Evolutionary conservation across 768 basidiomycete species (phyloP), one percentile per base, ranked within the genome.

Genomic region (Suillus fuscotomentosus): DNA sequence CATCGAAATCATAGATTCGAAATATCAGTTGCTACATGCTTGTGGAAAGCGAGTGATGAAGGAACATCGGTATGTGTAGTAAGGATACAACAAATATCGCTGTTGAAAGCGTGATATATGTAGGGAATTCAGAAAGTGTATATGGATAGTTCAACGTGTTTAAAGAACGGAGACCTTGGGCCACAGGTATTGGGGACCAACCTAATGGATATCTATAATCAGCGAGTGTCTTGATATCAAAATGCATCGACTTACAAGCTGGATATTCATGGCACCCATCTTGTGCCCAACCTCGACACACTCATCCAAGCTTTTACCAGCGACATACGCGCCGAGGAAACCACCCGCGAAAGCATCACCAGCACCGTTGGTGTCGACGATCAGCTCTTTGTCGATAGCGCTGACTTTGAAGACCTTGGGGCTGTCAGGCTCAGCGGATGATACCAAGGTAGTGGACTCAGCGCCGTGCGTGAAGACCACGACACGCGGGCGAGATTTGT

Each of bases 261-360:
- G 86, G 60, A 98, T 89, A 79, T 89, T 91, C 84, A 95, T 92
- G 56, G 86, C 80, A 47, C 91, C 96, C 70, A 97, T 70, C 76
- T 87, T 88, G 79, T 99, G 97, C 1, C 97, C 97, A 36, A 84
- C 87, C 78, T 90, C 86, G 65, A 99, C 85, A 55, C 84, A 84
- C 76, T 94, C 89, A 22, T 90, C 88, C 36, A 94, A 71, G 36
- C 73, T 78, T 83, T 94, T 97, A 14, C 94, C 95, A 42, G 84
- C 76, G 60, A 93, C 88, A 63, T 86, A 82, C 2, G 90, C 96
- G 60, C 94, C 97, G 61, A 98, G 78, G 85, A 99, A 96, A 45
- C 93, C 97, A 64, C 97, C 97, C 31, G 95, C 95, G 71, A 99
- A 99, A 50, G 94, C 94, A 75, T 99, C 97, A 50, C 97, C 97